Conservation (phyloP, 345 rosid species). For the Camelina hispida region DNA sequence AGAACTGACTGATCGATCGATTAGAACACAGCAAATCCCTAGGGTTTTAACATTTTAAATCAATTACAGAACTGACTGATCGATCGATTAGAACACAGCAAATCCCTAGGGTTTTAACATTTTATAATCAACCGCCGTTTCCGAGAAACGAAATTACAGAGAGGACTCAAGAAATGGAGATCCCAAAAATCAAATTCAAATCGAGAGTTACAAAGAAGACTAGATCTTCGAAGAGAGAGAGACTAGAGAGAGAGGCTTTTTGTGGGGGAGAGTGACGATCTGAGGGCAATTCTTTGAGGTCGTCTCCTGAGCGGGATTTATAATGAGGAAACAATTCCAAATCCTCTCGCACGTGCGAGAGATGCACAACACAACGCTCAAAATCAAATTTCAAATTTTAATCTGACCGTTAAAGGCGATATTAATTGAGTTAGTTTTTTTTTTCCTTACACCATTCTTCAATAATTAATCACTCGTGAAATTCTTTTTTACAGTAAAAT, state of each 20-base stretch:
- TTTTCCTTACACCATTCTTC: no score
- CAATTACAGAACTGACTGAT: no score
- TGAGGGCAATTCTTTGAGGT: slow-evolving; percentile 31
- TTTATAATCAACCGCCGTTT: background rate
- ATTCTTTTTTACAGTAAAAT: no score
- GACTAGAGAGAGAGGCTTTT: background rate
- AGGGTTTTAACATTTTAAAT: no score
- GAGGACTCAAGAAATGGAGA: slow-evolving; percentile 18
- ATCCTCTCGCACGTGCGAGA: slow-evolving; percentile 29
- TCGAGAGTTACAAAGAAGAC: slow-evolving; percentile 5
- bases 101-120: background rate
- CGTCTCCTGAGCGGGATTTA: slow-evolving; percentile 42
- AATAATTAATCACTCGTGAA: no score
- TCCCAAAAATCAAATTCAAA: background rate
- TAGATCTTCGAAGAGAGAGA: no score
- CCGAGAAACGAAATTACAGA: slow-evolving; percentile 4
- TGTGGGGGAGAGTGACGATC: slow-evolving; percentile 30
- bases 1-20: no score
- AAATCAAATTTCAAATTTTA: slow-evolving; percentile 11
- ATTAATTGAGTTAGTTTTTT: no score
- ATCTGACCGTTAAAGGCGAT: no score
- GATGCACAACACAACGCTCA: no score
- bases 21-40: no score
- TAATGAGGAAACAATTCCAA: slow-evolving; percentile 24
- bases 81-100: no score